These are phyloP conservation scores for Taiozyma sp. DNA, from an alignment of 1,139 yeast genomes.

Conservation along the genomic window DNA sequence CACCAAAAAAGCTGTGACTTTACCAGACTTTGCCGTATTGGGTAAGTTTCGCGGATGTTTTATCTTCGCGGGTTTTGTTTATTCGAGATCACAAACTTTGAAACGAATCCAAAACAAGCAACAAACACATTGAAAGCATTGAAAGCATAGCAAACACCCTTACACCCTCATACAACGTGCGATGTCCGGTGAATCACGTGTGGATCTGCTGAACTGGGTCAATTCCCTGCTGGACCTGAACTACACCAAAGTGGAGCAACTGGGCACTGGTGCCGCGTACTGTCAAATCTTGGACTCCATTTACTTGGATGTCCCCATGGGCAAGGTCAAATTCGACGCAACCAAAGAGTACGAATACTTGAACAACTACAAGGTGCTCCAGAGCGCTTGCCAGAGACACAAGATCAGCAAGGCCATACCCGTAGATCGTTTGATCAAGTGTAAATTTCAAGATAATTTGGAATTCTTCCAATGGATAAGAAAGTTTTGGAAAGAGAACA, in stretches of 20 bases:
- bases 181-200: slow-evolving; percentile 36
- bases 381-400: slow-evolving; percentile 67
- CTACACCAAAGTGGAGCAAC: slow-evolving; percentile 79
- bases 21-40: too few relatives aligned
- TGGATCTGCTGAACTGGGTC: slow-evolving; percentile 82
- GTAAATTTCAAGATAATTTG: slow-evolving; percentile 88
- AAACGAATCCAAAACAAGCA: too few relatives aligned
- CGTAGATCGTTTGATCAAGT: slow-evolving; percentile 76
- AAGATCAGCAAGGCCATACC: slow-evolving; percentile 70
- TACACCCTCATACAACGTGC: background rate
- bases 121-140: too few relatives aligned
- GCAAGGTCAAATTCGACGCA: slow-evolving; percentile 64
- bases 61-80: too few relatives aligned
- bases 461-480: slow-evolving; percentile 94
- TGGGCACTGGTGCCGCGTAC: slow-evolving; percentile 94
- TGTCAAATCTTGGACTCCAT: slow-evolving; percentile 89
- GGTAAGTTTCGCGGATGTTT: too few relatives aligned
- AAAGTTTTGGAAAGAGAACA: slow-evolving; percentile 72
- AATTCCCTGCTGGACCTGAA: slow-evolving; percentile 61
- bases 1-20: too few relatives aligned
- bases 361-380: slow-evolving; percentile 80
- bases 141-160: background rate
- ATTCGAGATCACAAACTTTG: too few relatives aligned
- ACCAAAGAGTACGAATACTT: slow-evolving; percentile 73
- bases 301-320: slow-evolving; percentile 75